phyloP scores from a whole-genome alignment of 495 filamentous ascomycete species.

The Astrothelium subdiscretum region DNA sequence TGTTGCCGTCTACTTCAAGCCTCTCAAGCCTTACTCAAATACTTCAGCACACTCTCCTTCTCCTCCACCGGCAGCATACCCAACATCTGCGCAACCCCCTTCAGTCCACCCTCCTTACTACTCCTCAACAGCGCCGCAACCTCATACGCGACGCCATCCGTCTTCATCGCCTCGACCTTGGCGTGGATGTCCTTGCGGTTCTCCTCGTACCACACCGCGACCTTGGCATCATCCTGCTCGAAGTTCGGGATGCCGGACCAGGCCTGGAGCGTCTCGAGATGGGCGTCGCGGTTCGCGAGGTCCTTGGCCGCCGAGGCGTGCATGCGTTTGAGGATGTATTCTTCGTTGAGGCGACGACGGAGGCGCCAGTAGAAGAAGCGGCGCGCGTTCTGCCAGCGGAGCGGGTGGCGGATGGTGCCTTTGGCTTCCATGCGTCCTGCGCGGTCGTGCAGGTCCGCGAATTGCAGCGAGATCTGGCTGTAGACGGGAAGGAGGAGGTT shows the following conservation, averaged over 20 bases:
- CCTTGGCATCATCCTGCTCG: conserved; percentile 63
- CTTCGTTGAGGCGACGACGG: conserved; percentile 90
- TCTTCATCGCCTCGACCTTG: conserved; percentile 71
- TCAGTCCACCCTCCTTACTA: conserved; percentile 66
- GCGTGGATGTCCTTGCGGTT: conserved; percentile 67
- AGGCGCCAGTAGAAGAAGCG: conserved; percentile 99
- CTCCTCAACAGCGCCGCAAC: conserved; percentile 65
- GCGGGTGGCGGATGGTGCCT: conserved; percentile 71
- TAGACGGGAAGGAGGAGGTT: conserved; percentile 84
- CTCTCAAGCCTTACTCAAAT: conserved; percentile 22
- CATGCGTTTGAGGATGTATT: conserved; percentile 88
- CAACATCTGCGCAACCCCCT: conserved; percentile 76
- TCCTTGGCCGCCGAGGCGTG: conserved; percentile 37
- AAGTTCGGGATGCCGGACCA: conserved; percentile 69
- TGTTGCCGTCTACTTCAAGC: background rate
- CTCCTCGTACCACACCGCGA: conserved; percentile 95
- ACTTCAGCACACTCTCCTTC: conserved; percentile 74
- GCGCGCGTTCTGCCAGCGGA: conserved; percentile 80
- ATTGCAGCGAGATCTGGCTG: conserved; percentile 83
- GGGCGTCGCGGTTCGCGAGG: conserved; percentile 27
- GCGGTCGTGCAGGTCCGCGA: conserved; percentile 93
- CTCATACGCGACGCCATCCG: conserved; percentile 63
- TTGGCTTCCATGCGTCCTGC: conserved; percentile 97
- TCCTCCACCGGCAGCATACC: conserved; percentile 77
- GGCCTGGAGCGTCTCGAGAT: conserved; percentile 58